Evolutionary conservation across 1,284 basidiomycete species (phyloP).

Genomic region (Athelia psychrophila): DNA sequence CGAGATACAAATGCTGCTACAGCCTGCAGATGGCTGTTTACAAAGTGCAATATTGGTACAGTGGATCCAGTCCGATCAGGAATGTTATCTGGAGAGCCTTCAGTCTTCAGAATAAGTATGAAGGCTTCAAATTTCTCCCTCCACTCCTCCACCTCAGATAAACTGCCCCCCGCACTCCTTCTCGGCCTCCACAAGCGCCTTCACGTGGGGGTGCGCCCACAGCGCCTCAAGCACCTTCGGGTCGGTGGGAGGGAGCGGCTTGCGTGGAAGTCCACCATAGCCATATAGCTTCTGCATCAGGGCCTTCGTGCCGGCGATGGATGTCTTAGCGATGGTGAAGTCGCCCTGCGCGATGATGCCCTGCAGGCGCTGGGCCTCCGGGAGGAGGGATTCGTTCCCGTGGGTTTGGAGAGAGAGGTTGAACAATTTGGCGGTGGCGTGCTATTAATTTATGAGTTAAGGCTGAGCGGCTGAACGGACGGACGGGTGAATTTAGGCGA

Average conservation of each 20-base stretch:
- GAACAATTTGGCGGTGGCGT: conserved; percentile 62
- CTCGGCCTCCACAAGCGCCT: conserved; percentile 66
- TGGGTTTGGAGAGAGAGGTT: conserved; percentile 55
- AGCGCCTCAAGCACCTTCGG: conserved; percentile 52
- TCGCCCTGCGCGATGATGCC: conserved; percentile 80
- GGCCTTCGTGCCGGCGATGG: conserved; percentile 83
- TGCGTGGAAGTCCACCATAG: conserved; percentile 74
- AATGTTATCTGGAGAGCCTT: too few relatives aligned
- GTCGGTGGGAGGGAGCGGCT: conserved; percentile 67
- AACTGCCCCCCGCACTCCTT: conserved; percentile 48
- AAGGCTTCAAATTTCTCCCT: not conserved
- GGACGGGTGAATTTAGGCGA: conserved; percentile 6
- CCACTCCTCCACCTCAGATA: not conserved
- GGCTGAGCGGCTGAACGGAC: too few relatives aligned
- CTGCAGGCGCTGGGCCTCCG: conserved; percentile 75
- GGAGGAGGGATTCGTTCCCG: conserved; percentile 53
- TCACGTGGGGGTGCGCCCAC: conserved; percentile 69
- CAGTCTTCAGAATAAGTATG: too few relatives aligned
- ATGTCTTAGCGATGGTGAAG: conserved; percentile 73
- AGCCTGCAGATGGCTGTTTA: too few relatives aligned
- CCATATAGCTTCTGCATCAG: conserved; percentile 73
- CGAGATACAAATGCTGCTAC: too few relatives aligned
- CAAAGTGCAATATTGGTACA: too few relatives aligned
- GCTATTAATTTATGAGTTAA: conserved; percentile 29
- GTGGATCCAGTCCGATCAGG: too few relatives aligned